These are phyloP conservation scores for Ramaria sp. DNA, from an alignment of 768 basidiomycete genomes.

Conservation along the genomic window DNA sequence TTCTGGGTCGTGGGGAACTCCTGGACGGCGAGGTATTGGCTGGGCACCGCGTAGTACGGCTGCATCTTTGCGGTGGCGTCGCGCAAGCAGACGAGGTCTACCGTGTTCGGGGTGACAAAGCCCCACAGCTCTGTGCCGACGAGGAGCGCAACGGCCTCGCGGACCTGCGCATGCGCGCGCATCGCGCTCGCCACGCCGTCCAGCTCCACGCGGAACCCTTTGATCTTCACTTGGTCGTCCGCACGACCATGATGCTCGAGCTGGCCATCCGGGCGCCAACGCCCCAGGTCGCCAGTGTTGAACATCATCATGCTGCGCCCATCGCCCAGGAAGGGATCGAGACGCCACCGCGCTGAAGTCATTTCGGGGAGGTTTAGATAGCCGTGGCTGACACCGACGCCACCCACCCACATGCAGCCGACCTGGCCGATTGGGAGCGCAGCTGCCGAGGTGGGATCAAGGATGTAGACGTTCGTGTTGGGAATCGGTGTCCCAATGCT, in stretches of 20 bases:
- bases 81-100: not conserved
- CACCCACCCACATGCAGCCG: constrained; percentile 16
- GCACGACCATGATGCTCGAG: constrained; percentile 15
- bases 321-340: constrained; percentile 13
- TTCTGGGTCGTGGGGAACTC: constrained; percentile 13
- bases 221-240: constrained; percentile 17
- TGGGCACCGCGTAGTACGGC: constrained; percentile 15
- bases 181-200: constrained; percentile 16
- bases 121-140: constrained; percentile 15
- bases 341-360: constrained; percentile 12
- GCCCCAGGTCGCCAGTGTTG: constrained; percentile 16
- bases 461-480: constrained; percentile 26
- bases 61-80: constrained; percentile 5
- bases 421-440: constrained; percentile 12
- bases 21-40: constrained; percentile 10
- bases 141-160: constrained; percentile 12
- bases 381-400: constrained; percentile 14
- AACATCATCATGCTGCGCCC: constrained; percentile 13
- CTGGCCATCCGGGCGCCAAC: constrained; percentile 15
- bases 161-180: constrained; percentile 3
- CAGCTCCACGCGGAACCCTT: constrained; percentile 16
- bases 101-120: constrained; percentile 11
- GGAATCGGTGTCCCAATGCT: constrained; percentile 44
- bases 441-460: not conserved
- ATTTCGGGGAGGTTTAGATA: constrained; percentile 16